These are phyloP conservation scores for Psilocybe mexicana DNA, from an alignment of 1,284 basidiomycete species.

Conservation along the genomic window DNA sequence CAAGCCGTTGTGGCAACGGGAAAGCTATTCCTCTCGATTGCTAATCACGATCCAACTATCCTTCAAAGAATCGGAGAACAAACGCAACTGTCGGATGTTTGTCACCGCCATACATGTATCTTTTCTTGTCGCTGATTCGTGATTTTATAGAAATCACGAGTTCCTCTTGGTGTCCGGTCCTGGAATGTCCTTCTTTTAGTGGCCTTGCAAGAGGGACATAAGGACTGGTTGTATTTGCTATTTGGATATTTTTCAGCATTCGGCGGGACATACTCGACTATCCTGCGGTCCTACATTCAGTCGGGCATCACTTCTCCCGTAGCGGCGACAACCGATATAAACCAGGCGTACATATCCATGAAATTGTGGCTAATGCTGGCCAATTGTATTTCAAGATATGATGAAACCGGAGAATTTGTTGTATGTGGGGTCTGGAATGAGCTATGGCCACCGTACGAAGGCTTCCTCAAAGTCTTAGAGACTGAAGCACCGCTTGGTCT, in stretches of 20 bases:
- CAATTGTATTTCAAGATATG: slow-evolving; percentile 36
- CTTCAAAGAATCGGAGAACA: slow-evolving; percentile 22
- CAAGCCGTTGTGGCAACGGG: slow-evolving; percentile 50
- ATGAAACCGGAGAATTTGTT: slow-evolving; percentile 34
- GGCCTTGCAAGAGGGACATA: slow-evolving; percentile 44
- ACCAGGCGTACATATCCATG: slow-evolving; percentile 64
- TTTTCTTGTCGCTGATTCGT: background rate
- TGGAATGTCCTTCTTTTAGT: slow-evolving; percentile 66
- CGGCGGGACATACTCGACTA: slow-evolving; percentile 44
- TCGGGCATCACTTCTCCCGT: slow-evolving; percentile 35
- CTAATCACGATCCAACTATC: slow-evolving; percentile 18
- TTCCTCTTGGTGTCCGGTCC: slow-evolving; percentile 45
- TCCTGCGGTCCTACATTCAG: slow-evolving; percentile 42
- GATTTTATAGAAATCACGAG: slow-evolving; percentile 38
- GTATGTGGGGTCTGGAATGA: slow-evolving; percentile 66
- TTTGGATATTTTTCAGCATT: slow-evolving; percentile 53
- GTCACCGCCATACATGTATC: slow-evolving; percentile 1
- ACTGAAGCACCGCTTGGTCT: slow-evolving; percentile 45
- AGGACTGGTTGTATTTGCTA: slow-evolving; percentile 42
- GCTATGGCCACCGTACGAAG: slow-evolving; percentile 69
- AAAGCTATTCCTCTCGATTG: slow-evolving; percentile 51
- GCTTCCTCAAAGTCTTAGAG: slow-evolving; percentile 50
- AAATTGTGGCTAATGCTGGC: slow-evolving; percentile 69
- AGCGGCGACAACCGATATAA: slow-evolving; percentile 55
- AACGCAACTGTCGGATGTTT: slow-evolving; percentile 22